These are phyloP conservation scores for Monotropa hypopitys DNA, from an alignment of 179 eudicot genomes.

Conservation along the genomic window DNA sequence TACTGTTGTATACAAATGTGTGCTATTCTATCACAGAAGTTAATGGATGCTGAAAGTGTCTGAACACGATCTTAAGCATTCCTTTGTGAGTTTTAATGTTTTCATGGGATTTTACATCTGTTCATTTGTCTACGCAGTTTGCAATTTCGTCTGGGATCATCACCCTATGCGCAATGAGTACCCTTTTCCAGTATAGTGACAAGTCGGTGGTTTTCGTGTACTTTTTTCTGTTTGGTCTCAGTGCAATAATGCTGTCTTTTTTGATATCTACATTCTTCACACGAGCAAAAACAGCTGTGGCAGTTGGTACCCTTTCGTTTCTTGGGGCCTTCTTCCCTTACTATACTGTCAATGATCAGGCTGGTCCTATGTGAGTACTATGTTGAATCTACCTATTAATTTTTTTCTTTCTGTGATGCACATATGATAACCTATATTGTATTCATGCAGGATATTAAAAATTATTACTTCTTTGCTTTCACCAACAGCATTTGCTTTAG, in stretches of 20 bases:
- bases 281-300: conserved; percentile 96
- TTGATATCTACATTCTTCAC: conserved; percentile 84
- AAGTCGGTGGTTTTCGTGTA: conserved; percentile 87
- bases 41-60: neutral
- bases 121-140: conserved; percentile 48
- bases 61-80: neutral
- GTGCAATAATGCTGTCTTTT: conserved; percentile 89
- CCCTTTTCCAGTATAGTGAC: conserved; percentile 90
- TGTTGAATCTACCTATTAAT: neutral
- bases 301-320: conserved; percentile 96
- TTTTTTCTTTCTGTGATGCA: neutral
- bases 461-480: conserved; percentile 84
- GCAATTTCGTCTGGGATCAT: conserved; percentile 82
- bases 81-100: neutral
- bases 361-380: conserved; percentile 66
- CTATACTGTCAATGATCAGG: conserved; percentile 74
- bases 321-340: conserved; percentile 98
- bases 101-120: neutral
- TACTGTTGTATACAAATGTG: neutral
- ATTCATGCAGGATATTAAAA: conserved; percentile 54
- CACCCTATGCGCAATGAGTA: conserved; percentile 71
- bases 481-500: conserved; percentile 97
- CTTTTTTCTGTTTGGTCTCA: conserved; percentile 87
- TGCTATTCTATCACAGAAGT: neutral
- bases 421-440: neutral